phyloP scores from a whole-genome alignment of 2,329 filamentous ascomycete species.

The Hypoxylon sp. region DNA sequence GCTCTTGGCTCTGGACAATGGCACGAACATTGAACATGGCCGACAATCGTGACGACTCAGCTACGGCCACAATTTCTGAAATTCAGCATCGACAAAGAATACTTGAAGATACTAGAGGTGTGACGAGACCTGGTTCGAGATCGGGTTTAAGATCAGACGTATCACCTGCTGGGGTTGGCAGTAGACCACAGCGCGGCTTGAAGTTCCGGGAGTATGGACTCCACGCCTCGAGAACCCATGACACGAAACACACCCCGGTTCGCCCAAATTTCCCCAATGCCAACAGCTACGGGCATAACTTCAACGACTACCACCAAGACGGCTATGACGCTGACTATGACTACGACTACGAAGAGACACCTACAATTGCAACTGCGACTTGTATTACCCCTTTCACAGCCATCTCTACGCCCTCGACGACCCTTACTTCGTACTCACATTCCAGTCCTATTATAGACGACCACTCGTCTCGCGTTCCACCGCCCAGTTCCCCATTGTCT shows the following conservation, averaged over 20 bases:
- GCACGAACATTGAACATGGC: conserved; percentile 26
- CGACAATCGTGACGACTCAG: conserved; percentile 24
- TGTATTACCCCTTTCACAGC: conserved; percentile 34
- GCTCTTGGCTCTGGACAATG: conserved; percentile 33
- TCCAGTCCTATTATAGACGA: conserved; percentile 32
- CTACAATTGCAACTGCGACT: conserved; percentile 27
- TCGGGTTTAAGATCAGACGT: conserved; percentile 41
- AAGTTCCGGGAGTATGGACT: conserved; percentile 47
- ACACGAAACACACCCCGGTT: conserved; percentile 47
- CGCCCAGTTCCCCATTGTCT: conserved; percentile 49
- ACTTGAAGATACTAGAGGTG: conserved; percentile 28
- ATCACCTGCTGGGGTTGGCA: conserved; percentile 40
- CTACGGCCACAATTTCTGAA: conserved; percentile 17
- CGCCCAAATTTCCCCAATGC: conserved; percentile 41
- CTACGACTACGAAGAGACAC: conserved; percentile 30
- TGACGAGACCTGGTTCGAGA: conserved; percentile 41
- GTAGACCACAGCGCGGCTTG: conserved; percentile 50
- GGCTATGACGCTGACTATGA: conserved; percentile 38
- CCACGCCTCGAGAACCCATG: conserved; percentile 44
- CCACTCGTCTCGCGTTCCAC: conserved; percentile 33
- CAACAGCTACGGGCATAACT: conserved; percentile 26
- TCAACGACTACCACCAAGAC: conserved; percentile 30
- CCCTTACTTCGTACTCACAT: conserved; percentile 37
- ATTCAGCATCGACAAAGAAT: conserved; percentile 31
- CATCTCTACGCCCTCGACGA: conserved; percentile 33